Conservation (phyloP, 2,329 filamentous ascomycete genomes). For the Apiospora saccharicola region DNA sequence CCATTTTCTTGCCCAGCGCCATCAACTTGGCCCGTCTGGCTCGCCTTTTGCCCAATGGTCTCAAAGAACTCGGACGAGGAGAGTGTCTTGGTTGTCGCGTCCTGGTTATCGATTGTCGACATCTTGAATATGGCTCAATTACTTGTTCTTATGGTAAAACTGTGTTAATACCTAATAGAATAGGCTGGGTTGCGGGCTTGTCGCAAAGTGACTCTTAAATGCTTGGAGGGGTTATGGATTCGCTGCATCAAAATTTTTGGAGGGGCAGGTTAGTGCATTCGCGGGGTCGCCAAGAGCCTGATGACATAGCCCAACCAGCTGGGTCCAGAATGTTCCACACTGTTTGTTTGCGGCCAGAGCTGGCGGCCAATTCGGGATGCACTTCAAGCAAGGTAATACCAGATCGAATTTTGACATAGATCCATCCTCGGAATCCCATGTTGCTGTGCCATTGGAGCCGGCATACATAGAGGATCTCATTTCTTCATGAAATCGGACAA, state of each 20-base stretch:
- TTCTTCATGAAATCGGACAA: constrained; percentile 64
- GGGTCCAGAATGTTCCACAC: constrained; percentile 17
- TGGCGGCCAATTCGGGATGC: not conserved
- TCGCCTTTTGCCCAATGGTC: constrained; percentile 67
- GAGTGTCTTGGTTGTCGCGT: constrained; percentile 43
- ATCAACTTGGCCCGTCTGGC: constrained; percentile 44
- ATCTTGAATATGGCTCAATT: constrained; percentile 43
- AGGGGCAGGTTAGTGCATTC: constrained; percentile 27
- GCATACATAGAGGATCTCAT: constrained; percentile 27
- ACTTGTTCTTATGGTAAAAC: not conserved
- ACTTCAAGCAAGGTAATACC: constrained; percentile 27
- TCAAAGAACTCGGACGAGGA: constrained; percentile 63
- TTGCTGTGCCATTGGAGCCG: constrained; percentile 5
- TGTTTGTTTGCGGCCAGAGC: not conserved
- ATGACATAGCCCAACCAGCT: constrained; percentile 27
- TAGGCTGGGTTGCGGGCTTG: constrained; percentile 10
- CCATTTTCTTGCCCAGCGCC: constrained; percentile 39
- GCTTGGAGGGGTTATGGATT: constrained; percentile 21
- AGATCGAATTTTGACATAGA: constrained; percentile 16
- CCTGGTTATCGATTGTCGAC: constrained; percentile 47
- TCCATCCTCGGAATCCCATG: not conserved
- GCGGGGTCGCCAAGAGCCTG: constrained; percentile 26
- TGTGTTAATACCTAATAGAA: not conserved
- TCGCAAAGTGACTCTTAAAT: constrained; percentile 22
- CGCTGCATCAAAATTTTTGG: constrained; percentile 28